phyloP scores from a whole-genome alignment of 176 grass and related monocot species.

The Canna indica region DNA sequence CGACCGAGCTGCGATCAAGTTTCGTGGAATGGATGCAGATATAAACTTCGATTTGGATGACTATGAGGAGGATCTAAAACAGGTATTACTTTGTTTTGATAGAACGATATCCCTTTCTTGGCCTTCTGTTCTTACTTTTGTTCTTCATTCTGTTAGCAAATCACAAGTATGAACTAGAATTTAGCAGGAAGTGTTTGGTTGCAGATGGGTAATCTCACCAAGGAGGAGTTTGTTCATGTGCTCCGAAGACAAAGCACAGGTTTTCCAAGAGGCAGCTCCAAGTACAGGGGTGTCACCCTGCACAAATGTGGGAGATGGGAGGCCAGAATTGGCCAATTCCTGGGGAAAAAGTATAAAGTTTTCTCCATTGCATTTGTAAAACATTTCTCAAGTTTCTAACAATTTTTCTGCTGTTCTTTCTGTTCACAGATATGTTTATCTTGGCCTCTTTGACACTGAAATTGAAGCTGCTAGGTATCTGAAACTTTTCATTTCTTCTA shows the following conservation, averaged over 20 bases:
- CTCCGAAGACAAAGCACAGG: conserved; percentile 54
- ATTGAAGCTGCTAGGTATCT: conserved; percentile 51
- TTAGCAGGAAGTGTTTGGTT: neutral
- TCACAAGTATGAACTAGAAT: neutral
- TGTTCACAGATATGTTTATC: conserved; percentile 50
- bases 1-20: conserved; percentile 21
- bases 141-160: neutral
- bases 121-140: neutral
- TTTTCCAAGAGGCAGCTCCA: conserved; percentile 49
- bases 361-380: neutral
- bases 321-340: conserved; percentile 50
- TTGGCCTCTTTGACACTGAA: conserved; percentile 68
- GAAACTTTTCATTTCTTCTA: neutral
- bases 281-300: conserved; percentile 52
- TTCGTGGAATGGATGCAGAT: conserved; percentile 15
- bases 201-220: conserved; percentile 52
- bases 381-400: neutral
- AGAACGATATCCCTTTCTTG: neutral
- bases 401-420: neutral
- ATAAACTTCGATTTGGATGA: conserved; percentile 20
- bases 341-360: conserved; percentile 56
- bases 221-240: conserved; percentile 65
- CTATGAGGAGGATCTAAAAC: conserved; percentile 21
- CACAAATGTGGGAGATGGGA: conserved; percentile 85
- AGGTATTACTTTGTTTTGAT: neutral